These are phyloP conservation scores for Neurospora sp. DNA, from an alignment of 495 filamentous ascomycete genomes.

Conservation along the genomic window DNA sequence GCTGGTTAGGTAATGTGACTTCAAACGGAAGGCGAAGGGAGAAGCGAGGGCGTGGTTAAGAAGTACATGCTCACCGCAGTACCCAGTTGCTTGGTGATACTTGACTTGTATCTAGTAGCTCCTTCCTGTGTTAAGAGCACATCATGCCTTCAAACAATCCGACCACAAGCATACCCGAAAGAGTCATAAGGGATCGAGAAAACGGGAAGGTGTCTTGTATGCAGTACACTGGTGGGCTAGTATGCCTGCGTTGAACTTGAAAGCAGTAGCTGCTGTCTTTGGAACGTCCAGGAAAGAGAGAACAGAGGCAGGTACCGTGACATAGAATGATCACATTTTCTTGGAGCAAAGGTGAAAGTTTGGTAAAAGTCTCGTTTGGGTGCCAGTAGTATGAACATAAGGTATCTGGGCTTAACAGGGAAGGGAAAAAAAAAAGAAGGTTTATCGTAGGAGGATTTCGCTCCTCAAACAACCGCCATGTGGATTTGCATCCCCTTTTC, in stretches of 20 bases:
- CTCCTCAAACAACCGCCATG: conserved; percentile 29
- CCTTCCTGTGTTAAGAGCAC: not conserved
- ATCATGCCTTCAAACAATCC: not conserved
- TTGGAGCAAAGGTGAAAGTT: not conserved
- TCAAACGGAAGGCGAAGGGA: not conserved
- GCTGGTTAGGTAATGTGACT: not conserved
- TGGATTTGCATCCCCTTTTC: conserved; percentile 45
- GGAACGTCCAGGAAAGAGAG: not conserved
- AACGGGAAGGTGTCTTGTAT: not conserved
- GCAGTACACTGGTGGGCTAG: not conserved
- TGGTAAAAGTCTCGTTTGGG: not conserved
- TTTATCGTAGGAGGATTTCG: not conserved
- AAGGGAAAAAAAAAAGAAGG: not conserved
- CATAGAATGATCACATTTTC: not conserved
- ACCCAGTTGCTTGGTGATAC: not conserved
- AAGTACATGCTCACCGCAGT: not conserved
- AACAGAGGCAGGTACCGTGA: not conserved
- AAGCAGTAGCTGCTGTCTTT: not conserved
- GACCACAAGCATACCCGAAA: not conserved
- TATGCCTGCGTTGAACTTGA: not conserved
- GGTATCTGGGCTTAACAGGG: not conserved
- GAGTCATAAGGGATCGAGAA: not conserved
- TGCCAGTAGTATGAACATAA: not conserved
- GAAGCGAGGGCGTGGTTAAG: not conserved
- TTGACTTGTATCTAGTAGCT: not conserved